phyloP scores from a whole-genome alignment of 257 asterid genomes.

The Scutellaria galericulata region DNA sequence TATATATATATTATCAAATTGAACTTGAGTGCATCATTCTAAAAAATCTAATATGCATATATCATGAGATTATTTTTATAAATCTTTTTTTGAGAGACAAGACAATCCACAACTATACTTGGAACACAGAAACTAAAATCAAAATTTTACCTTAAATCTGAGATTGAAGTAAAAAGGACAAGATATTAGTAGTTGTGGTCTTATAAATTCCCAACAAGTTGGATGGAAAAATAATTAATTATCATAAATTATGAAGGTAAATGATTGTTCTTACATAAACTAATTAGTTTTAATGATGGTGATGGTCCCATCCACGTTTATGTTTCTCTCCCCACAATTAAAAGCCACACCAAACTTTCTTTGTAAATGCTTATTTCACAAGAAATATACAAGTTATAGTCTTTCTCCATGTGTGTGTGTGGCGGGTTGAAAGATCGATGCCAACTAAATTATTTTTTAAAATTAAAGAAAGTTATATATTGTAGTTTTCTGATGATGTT shows the following conservation, averaged over 20 bases:
- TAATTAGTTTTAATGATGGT: slow-evolving; percentile 43
- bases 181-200: slow-evolving; percentile 34
- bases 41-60: too few relatives aligned
- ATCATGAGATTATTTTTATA: too few relatives aligned
- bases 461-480: neutral
- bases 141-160: neutral
- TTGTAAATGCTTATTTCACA: slow-evolving; percentile 24
- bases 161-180: neutral
- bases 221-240: slow-evolving; percentile 43
- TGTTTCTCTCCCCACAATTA: slow-evolving; percentile 40
- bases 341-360: slow-evolving; percentile 41
- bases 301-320: slow-evolving; percentile 57
- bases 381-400: slow-evolving; percentile 37
- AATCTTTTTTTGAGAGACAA: too few relatives aligned
- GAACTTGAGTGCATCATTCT: too few relatives aligned
- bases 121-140: neutral
- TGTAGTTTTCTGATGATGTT: slow-evolving; percentile 31
- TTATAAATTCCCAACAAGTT: slow-evolving; percentile 55
- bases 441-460: slow-evolving; percentile 10
- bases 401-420: slow-evolving; percentile 37
- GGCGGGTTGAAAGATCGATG: slow-evolving; percentile 23
- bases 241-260: slow-evolving; percentile 35
- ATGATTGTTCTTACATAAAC: slow-evolving; percentile 46
- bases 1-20: too few relatives aligned
- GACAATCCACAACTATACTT: too few relatives aligned